Evolutionary conservation across 2,329 filamentous ascomycete species (phyloP).

Genomic region (Neofusicoccum umdonicola): DNA sequence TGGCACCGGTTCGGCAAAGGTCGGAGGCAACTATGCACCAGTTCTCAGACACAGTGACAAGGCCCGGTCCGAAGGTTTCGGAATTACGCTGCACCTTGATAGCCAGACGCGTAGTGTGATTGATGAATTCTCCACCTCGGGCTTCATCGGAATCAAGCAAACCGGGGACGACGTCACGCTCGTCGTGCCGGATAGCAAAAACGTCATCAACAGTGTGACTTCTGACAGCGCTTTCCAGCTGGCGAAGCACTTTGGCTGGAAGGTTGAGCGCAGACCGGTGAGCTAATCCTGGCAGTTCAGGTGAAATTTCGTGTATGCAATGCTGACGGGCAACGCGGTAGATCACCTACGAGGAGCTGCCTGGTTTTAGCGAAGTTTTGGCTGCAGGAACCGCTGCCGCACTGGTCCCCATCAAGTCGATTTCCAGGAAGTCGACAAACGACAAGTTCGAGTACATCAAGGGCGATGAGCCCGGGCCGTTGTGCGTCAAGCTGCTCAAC

Average conservation of each 20-base stretch:
- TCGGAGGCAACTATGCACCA: slow-evolving; percentile 94
- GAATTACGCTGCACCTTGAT: slow-evolving; percentile 94
- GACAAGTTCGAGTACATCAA: slow-evolving; percentile 57
- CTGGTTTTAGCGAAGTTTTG: slow-evolving; percentile 72
- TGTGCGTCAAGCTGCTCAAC: slow-evolving; percentile 69
- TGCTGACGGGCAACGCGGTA: slow-evolving; percentile 28
- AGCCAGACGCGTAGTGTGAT: slow-evolving; percentile 79
- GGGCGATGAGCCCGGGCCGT: slow-evolving; percentile 68
- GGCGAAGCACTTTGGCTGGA: slow-evolving; percentile 76
- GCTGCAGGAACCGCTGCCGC: slow-evolving; percentile 90
- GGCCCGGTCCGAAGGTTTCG: slow-evolving; percentile 74
- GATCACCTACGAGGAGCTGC: slow-evolving; percentile 66
- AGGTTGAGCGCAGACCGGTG: slow-evolving; percentile 71
- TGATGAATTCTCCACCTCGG: slow-evolving; percentile 94
- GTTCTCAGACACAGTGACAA: slow-evolving; percentile 84
- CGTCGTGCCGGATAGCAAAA: slow-evolving; percentile 82
- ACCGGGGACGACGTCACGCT: slow-evolving; percentile 65
- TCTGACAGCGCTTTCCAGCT: slow-evolving; percentile 76
- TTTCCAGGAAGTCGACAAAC: slow-evolving; percentile 65
- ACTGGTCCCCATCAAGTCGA: slow-evolving; percentile 86
- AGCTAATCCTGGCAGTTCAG: slow-evolving; percentile 26
- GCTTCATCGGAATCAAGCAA: slow-evolving; percentile 77
- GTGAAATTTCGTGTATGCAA: neutral
- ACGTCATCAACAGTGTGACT: slow-evolving; percentile 84
- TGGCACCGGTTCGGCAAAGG: slow-evolving; percentile 86